These are phyloP conservation scores for Pleurotus platypus DNA, from an alignment of 768 basidiomycete species.

Conservation along the genomic window DNA sequence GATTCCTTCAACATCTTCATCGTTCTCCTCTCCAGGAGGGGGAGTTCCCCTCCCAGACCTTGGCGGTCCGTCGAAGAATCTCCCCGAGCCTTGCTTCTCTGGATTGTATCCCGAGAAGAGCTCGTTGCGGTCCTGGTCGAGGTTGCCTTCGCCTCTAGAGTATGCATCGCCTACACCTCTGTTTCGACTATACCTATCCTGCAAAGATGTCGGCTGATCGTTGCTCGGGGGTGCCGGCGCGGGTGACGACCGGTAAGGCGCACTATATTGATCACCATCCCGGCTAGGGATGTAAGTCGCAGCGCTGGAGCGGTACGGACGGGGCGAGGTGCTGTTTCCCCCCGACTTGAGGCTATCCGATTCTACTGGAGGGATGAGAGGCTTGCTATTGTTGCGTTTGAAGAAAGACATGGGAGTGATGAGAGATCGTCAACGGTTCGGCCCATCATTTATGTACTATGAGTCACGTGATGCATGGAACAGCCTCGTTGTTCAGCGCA, in stretches of 20 bases:
- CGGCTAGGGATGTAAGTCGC: slow-evolving; percentile 67
- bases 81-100: slow-evolving; percentile 51
- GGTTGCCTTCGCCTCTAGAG: slow-evolving; percentile 54
- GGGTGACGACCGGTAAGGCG: slow-evolving; percentile 10
- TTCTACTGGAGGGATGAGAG: slow-evolving; percentile 65
- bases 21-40: slow-evolving; percentile 66
- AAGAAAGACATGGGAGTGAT: slow-evolving; percentile 55
- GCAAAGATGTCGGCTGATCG: slow-evolving; percentile 16
- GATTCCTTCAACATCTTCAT: slow-evolving; percentile 92
- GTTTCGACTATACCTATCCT: slow-evolving; percentile 49
- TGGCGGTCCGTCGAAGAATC: slow-evolving; percentile 65
- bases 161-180: slow-evolving; percentile 62
- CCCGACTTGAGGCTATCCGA: slow-evolving; percentile 24
- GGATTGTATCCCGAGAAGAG: slow-evolving; percentile 76
- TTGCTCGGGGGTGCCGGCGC: not conserved
- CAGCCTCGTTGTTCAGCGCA: not conserved
- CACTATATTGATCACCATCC: slow-evolving; percentile 58
- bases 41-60: slow-evolving; percentile 35
- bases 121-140: slow-evolving; percentile 66
- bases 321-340: slow-evolving; percentile 32
- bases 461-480: slow-evolving; percentile 1
- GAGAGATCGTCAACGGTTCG: not conserved
- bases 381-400: slow-evolving; percentile 58
- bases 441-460: not conserved
- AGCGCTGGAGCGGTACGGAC: slow-evolving; percentile 47